These are phyloP conservation scores for Typha latifolia DNA, from an alignment of 176 grass and related monocot genomes.

Conservation along the genomic window DNA sequence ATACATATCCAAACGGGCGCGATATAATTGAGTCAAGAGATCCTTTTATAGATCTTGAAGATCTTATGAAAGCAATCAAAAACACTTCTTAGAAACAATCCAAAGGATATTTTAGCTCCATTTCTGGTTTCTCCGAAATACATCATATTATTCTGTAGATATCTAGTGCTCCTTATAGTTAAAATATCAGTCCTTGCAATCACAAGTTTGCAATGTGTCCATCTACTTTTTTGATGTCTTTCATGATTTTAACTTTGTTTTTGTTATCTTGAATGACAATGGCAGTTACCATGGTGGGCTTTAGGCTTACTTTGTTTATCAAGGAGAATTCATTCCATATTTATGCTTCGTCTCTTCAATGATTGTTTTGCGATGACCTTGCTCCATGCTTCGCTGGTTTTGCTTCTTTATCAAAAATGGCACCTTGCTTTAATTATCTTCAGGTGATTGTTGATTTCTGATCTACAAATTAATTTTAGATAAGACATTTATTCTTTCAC, in stretches of 20 bases:
- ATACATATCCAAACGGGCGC: too few relatives aligned
- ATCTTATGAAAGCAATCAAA: too few relatives aligned
- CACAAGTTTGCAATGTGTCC: neutral
- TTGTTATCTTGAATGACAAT: slow-evolving; percentile 15
- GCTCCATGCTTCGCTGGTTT: slow-evolving; percentile 67
- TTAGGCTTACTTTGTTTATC: slow-evolving; percentile 90
- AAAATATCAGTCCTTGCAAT: neutral
- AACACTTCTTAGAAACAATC: too few relatives aligned
- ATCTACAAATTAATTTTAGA: slow-evolving; percentile 3
- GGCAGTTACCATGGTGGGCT: slow-evolving; percentile 94
- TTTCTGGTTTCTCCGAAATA: too few relatives aligned
- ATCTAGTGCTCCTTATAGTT: neutral
- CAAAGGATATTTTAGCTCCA: too few relatives aligned
- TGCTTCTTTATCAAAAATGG: slow-evolving; percentile 82
- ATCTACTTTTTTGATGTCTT: neutral
- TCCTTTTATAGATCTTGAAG: too few relatives aligned
- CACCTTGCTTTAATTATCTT: slow-evolving; percentile 78
- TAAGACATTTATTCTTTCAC: neutral
- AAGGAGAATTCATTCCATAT: slow-evolving; percentile 86
- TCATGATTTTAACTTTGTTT: neutral
- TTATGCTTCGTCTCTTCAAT: slow-evolving; percentile 90
- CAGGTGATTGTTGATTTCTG: slow-evolving; percentile 40
- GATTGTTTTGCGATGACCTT: slow-evolving; percentile 89
- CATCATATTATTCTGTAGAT: too few relatives aligned
- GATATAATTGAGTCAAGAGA: too few relatives aligned